Conservation (phyloP, 2,329 filamentous ascomycete species). For the Apiospora marii region DNA sequence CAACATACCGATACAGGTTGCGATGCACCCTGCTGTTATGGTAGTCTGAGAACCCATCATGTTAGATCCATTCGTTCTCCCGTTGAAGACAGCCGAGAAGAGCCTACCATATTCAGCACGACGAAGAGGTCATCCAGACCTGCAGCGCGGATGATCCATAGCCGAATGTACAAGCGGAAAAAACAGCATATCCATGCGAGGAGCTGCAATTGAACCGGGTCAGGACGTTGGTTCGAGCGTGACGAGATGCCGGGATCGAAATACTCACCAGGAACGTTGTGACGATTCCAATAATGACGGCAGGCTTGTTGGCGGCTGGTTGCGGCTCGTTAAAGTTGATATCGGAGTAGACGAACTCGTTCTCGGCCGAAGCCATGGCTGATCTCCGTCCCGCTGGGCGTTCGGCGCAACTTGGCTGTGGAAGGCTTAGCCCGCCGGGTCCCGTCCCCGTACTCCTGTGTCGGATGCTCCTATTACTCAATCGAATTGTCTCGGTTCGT, state of each 20-base stretch:
- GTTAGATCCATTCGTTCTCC: background rate
- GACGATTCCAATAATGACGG: constrained; percentile 8
- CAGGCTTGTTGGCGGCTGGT: constrained; percentile 9
- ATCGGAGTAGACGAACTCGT: constrained; percentile 4
- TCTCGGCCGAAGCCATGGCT: constrained; percentile 14
- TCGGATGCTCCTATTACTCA: background rate
- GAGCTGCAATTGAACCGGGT: background rate
- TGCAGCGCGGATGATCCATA: constrained; percentile 16
- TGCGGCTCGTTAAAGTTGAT: constrained; percentile 14
- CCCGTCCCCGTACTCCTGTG: background rate
- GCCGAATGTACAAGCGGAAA: constrained; percentile 22
- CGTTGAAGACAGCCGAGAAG: background rate
- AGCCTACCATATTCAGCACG: constrained; percentile 11
- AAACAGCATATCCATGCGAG: constrained; percentile 16
- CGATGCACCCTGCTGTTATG: constrained; percentile 35
- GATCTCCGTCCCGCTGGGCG: background rate
- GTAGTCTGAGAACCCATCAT: constrained; percentile 30
- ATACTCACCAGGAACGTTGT: constrained; percentile 14
- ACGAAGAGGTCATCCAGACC: constrained; percentile 24
- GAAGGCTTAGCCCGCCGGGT: background rate
- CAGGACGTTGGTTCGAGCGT: background rate
- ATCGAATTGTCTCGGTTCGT: background rate
- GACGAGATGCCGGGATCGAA: background rate
- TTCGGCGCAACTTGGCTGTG: constrained; percentile 7
- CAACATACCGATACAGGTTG: constrained; percentile 30